Base-by-base conservation (phyloP, 2,329 filamentous ascomycete species). In the Sphaerulina populicola region DNA sequence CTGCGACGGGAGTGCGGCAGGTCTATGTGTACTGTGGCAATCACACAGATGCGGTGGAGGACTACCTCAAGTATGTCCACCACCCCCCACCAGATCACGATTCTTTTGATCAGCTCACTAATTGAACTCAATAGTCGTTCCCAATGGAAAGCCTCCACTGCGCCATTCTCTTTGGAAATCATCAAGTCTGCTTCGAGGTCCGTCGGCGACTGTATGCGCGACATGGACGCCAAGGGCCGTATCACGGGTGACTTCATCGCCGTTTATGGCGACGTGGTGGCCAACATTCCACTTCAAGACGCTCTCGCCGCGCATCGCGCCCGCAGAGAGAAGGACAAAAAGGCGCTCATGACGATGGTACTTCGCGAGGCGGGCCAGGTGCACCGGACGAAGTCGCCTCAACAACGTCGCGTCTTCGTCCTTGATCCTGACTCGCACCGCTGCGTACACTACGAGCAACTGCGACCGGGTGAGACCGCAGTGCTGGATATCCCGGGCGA, bases 331-430 rank as follows among this genome's bases (percentile, higher is more conserved):
- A 82, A 83, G 48, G 88, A 94, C 72, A 91, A 93, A 63, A 91
- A 94, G 66, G 89, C 91, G 35, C 95, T 96, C 70, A 97, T 98
- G 93, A 98, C 93, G 2, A 86, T 96, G 77, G 80, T 98, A 10
- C 72, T 97, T 53, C 80, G 88, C 41, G 85, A 90, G 66, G 86
- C 83, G 7, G 88, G 87, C 41, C 72, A 77, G 6, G 75, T 75
- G 43, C 88, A 95, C 70, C 77, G 87, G 48, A 89, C 88, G 27
- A 91, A 91, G 68, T 77, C 81, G 1, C 81, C 85, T 51, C 82
- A 81, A 27, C 79, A 86, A 57, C 85, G 82, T 4, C 88, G 90
- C 0, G 78, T 93, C 3, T 98, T 97, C 64, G 83, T 94, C 15
- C 77, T 96, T 55, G 90, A 97, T 62, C 82, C 86, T 1, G 80